phyloP scores from a whole-genome alignment of 2,329 filamentous ascomycete species.

The Davidsoniella eucalypti region DNA sequence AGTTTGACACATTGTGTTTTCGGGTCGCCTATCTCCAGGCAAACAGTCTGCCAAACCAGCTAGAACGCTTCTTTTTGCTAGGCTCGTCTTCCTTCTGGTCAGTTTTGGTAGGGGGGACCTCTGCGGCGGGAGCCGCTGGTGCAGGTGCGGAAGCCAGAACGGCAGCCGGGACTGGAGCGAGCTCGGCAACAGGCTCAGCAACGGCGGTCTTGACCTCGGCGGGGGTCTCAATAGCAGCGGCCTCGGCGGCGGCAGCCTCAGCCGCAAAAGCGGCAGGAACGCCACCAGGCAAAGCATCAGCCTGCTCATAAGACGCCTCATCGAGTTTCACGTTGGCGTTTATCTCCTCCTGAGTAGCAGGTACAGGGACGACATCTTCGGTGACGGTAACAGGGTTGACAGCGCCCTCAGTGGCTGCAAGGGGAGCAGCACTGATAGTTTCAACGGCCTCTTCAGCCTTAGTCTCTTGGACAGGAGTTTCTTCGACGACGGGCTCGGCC shows the following conservation, averaged over 20 bases:
- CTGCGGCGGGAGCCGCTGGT: slow-evolving; percentile 12
- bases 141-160: background rate
- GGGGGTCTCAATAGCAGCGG: slow-evolving; percentile 60
- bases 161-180: slow-evolving; percentile 7
- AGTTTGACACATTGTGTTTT: background rate
- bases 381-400: slow-evolving; percentile 68
- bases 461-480: slow-evolving; percentile 7
- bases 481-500: background rate
- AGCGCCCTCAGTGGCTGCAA: slow-evolving; percentile 43
- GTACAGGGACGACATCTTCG: slow-evolving; percentile 68
- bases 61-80: slow-evolving; percentile 9
- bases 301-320: slow-evolving; percentile 72
- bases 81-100: slow-evolving; percentile 3
- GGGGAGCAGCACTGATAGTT: slow-evolving; percentile 40
- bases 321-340: slow-evolving; percentile 62
- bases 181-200: slow-evolving; percentile 34
- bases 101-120: slow-evolving; percentile 24
- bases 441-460: slow-evolving; percentile 18
- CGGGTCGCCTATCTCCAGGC: slow-evolving; percentile 7
- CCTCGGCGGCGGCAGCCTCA: slow-evolving; percentile 42
- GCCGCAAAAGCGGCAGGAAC: slow-evolving; percentile 53
- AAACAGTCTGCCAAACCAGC: slow-evolving; percentile 11
- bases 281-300: slow-evolving; percentile 43
- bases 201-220: slow-evolving; percentile 50
- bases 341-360: slow-evolving; percentile 48